Evolutionary conservation across 148 eudicot genomes (phyloP), one percentile per base, ranked within the genome.

Genomic region (Chenopodium quinoa): DNA sequence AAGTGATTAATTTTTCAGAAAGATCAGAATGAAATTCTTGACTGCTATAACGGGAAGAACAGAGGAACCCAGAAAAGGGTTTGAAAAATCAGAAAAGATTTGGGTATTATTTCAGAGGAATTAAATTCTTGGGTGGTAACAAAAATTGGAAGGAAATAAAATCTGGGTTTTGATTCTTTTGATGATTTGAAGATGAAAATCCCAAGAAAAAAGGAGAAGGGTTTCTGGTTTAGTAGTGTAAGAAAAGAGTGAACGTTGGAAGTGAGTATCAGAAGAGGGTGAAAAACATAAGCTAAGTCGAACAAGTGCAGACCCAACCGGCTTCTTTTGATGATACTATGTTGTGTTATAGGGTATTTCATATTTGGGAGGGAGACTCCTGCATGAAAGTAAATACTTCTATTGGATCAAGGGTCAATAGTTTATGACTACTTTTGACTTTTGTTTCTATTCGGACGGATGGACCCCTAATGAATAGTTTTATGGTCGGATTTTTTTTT

Each of bases 61-160:
- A 83, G 78, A 74, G 78, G 77, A 63, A 62, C 81, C 77, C 80
- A 82, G 72, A 62, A 62, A 46, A 64, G 29, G 52, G n/a, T 1
- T 56, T 56, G 22, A 56, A 14, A 56, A 4, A 65, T 25, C 12
- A 9, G 40, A 29, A 56, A 14, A 56, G 22, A 48, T 11, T 67
- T 9, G 32, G 71, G 71, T 40, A 40, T 67, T 67, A 3, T 67
- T 9, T 4, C 27, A 25, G 4, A 75, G 52, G 31, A 76, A 40
- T 34, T 58, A 14, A 77, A 77, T n/a, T 58, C 37, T 75, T 75
- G 77, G 22, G 63, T 8, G 4, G 0, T 37, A 63, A 63, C 52
- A 16, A 32, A 19, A 23, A 6, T 34, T 22, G 58, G 56, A 14
- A 37, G 29, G 32, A 63, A 37, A n/a, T n/a, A 77, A 77, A 54